Conservation (phyloP, 495 filamentous ascomycete species). For the Penicillium cataractarum region DNA sequence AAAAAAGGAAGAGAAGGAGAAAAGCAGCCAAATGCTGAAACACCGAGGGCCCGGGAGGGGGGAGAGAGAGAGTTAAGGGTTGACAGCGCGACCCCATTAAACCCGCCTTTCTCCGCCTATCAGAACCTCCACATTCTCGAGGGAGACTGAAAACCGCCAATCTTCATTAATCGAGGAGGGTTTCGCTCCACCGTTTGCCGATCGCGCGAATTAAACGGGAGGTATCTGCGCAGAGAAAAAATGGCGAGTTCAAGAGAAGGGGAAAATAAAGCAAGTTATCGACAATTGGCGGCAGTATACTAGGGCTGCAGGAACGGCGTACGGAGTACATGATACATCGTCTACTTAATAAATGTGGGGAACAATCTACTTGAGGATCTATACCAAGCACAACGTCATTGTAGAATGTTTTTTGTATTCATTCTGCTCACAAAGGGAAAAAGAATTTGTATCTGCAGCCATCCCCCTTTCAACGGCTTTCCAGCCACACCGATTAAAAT, state of each 20-base stretch:
- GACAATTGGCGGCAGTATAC: too few relatives aligned
- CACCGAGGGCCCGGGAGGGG: too few relatives aligned
- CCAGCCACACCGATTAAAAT: conserved; percentile 35
- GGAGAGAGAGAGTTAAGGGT: conserved; percentile 21
- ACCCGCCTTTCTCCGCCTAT: conserved; percentile 21
- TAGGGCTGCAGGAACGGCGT: neutral
- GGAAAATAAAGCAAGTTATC: too few relatives aligned
- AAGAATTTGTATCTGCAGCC: conserved; percentile 40
- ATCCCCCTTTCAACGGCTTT: conserved; percentile 31
- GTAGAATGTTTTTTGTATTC: conserved; percentile 17
- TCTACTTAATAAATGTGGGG: neutral
- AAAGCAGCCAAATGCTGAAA: conserved; percentile 23
- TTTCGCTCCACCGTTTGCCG: conserved; percentile 32
- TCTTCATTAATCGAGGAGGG: conserved; percentile 26
- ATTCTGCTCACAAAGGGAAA: conserved; percentile 33
- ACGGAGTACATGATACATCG: neutral
- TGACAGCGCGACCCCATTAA: conserved; percentile 16
- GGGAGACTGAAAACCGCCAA: conserved; percentile 21
- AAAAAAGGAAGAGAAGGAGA: conserved; percentile 10
- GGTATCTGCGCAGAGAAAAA: neutral
- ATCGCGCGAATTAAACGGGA: conserved; percentile 18
- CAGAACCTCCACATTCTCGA: conserved; percentile 23
- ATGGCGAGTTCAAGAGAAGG: neutral
- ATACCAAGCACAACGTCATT: conserved; percentile 5
- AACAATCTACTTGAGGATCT: neutral